Evolutionary conservation across 805 yeast genomes (phyloP).

Genomic region (Lachancea dasiensis): DNA sequence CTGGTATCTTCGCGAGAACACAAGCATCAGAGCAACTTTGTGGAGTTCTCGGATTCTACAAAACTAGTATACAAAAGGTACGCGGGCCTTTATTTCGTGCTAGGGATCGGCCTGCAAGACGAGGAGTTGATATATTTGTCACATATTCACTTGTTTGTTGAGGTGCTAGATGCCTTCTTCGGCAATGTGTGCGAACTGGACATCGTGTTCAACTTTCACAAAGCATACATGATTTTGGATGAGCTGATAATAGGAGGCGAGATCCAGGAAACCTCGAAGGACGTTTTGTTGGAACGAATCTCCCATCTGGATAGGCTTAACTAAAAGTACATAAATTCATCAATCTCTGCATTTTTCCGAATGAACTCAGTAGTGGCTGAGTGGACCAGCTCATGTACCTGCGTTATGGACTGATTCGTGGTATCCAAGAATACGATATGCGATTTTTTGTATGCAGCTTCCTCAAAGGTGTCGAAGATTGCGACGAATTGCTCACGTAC

Average conservation of each 20-base stretch:
- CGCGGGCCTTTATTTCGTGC: slow-evolving; percentile 87
- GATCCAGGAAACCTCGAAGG: slow-evolving; percentile 76
- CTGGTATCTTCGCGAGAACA: slow-evolving; percentile 78
- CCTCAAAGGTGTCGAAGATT: slow-evolving; percentile 36
- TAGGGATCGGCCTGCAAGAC: slow-evolving; percentile 72
- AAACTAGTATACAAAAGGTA: slow-evolving; percentile 82
- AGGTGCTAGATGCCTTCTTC: slow-evolving; percentile 78
- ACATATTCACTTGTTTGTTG: slow-evolving; percentile 81
- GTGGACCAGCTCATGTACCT: slow-evolving; percentile 49
- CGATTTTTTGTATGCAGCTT: slow-evolving; percentile 13
- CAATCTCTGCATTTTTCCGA: slow-evolving; percentile 3
- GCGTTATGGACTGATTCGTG: slow-evolving; percentile 48
- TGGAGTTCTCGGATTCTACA: slow-evolving; percentile 54
- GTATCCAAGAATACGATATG: slow-evolving; percentile 52
- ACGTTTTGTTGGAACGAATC: slow-evolving; percentile 57
- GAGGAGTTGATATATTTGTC: slow-evolving; percentile 81
- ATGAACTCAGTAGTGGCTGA: slow-evolving; percentile 12
- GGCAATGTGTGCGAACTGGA: slow-evolving; percentile 92
- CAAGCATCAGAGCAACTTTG: slow-evolving; percentile 75
- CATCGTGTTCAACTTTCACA: slow-evolving; percentile 85
- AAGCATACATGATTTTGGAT: slow-evolving; percentile 74
- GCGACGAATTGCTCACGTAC: slow-evolving; percentile 58
- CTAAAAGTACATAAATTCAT: slow-evolving; percentile 16
- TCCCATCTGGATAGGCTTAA: slow-evolving; percentile 58
- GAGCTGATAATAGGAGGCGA: slow-evolving; percentile 90